phyloP scores from a whole-genome alignment of 179 eudicot species.

The Silene noctiflora region DNA sequence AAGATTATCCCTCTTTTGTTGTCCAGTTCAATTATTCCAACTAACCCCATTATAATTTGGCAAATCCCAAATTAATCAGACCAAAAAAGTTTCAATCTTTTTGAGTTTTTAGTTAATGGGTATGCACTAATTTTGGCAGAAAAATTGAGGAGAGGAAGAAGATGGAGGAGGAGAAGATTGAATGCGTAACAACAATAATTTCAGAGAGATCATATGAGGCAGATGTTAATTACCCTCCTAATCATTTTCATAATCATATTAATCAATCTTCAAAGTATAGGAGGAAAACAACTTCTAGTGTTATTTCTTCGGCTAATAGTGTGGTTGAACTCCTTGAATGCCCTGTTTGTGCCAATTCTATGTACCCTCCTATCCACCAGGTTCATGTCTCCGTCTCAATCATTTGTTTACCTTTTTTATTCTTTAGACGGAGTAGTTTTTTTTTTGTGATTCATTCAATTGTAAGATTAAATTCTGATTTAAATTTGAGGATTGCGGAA shows the following conservation, averaged over 20 bases:
- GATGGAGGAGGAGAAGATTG: constrained; percentile 42
- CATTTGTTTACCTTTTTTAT: not conserved
- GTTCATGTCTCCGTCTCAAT: not conserved
- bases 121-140: constrained; percentile 8
- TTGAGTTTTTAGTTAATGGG: constrained; percentile 29
- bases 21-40: constrained; percentile 18
- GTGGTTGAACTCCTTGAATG: constrained; percentile 43
- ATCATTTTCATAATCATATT: constrained; percentile 18
- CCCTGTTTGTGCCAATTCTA: constrained; percentile 43
- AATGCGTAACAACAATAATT: constrained; percentile 32
- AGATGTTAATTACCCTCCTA: constrained; percentile 30
- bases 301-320: constrained; percentile 34
- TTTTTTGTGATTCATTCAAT: not conserved
- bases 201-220: constrained; percentile 37
- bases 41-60: constrained; percentile 27
- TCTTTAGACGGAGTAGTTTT: too few relatives aligned
- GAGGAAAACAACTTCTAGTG: constrained; percentile 20
- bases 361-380: constrained; percentile 49
- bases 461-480: not conserved
- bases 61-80: constrained; percentile 24
- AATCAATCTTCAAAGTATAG: constrained; percentile 32
- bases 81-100: constrained; percentile 26
- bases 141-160: not conserved
- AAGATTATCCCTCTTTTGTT: constrained; percentile 13
- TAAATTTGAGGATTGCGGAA: not conserved